These are phyloP conservation scores for Chrysanthemum makinoi DNA, from an alignment of 129 eudicot species.

Conservation along the genomic window DNA sequence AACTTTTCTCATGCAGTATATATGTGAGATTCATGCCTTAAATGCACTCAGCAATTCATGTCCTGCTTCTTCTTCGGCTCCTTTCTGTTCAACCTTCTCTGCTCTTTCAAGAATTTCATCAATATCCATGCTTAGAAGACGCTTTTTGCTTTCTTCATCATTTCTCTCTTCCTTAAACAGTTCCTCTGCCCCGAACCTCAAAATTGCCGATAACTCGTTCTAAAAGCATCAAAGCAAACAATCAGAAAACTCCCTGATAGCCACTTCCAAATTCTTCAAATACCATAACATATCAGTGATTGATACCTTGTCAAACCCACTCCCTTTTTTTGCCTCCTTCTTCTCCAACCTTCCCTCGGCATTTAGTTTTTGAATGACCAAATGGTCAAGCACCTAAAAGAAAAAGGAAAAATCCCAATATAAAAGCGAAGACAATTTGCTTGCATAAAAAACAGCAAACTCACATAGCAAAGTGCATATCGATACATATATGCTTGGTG, in stretches of 20 bases:
- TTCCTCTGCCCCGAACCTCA: slow-evolving; percentile 99
- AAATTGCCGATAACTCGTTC: slow-evolving; percentile 98
- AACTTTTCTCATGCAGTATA: not conserved
- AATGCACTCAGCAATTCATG: slow-evolving; percentile 82
- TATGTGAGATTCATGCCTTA: slow-evolving; percentile 56
- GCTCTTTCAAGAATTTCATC: slow-evolving; percentile 99
- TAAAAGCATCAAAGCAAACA: slow-evolving; percentile 35
- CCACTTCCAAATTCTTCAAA: not conserved
- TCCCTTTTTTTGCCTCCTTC: slow-evolving; percentile 91
- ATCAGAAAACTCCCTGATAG: not conserved
- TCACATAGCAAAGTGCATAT: slow-evolving; percentile 3
- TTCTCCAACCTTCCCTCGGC: slow-evolving; percentile 98
- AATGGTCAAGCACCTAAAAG: slow-evolving; percentile 90
- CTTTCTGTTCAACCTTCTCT: slow-evolving; percentile 89
- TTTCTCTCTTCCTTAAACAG: slow-evolving; percentile 90
- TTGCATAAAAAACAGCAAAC: not conserved
- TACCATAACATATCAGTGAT: slow-evolving; percentile 10
- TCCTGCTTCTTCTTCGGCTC: slow-evolving; percentile 57
- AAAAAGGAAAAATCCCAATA: not conserved
- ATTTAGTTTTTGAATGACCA: slow-evolving; percentile 95
- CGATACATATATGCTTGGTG: not conserved
- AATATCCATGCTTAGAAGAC: slow-evolving; percentile 86
- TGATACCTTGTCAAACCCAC: slow-evolving; percentile 84
- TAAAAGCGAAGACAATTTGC: not conserved
- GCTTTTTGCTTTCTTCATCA: slow-evolving; percentile 92